Evolutionary conservation across 2,329 filamentous ascomycete species (phyloP).

Genomic region (Colletotrichum melonis): DNA sequence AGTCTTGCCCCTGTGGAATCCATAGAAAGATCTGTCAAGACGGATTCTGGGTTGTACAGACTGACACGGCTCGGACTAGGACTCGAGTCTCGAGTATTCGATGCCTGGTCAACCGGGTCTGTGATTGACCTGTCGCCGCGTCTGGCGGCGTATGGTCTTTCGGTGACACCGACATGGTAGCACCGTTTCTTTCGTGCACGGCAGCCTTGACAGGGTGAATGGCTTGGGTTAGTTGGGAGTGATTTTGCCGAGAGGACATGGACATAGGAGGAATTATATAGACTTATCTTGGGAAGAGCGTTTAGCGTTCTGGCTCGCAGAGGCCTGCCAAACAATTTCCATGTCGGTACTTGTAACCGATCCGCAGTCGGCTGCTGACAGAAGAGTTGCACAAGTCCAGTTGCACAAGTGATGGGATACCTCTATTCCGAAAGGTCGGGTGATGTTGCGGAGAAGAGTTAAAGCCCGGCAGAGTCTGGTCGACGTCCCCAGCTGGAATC

Average conservation of each 20-base stretch:
- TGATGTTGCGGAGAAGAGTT: background rate
- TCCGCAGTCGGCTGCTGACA: background rate
- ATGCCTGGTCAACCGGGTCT: background rate
- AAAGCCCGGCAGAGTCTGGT: too few species aligned
- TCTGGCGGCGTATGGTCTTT: background rate
- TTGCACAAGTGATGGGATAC: too few species aligned
- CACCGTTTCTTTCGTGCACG: constrained; percentile 37
- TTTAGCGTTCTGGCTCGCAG: background rate
- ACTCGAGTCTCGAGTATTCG: constrained; percentile 21
- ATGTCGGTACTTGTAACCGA: background rate
- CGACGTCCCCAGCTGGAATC: too few species aligned
- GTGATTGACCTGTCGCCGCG: background rate
- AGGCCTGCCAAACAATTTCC: constrained; percentile 9
- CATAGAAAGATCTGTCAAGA: constrained; percentile 33
- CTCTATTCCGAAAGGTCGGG: background rate
- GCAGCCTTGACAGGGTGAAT: constrained; percentile 36
- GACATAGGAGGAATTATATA: too few species aligned
- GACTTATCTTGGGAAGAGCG: constrained; percentile 9
- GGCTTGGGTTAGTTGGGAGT: background rate
- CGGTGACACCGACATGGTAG: constrained; percentile 26
- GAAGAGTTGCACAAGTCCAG: too few species aligned
- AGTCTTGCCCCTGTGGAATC: background rate
- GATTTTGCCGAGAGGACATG: too few species aligned
- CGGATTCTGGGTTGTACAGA: constrained; percentile 38
- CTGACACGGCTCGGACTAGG: constrained; percentile 31